Conservation (phyloP, 208 protist genomes). For the Trypanosoma caninum region DNA sequence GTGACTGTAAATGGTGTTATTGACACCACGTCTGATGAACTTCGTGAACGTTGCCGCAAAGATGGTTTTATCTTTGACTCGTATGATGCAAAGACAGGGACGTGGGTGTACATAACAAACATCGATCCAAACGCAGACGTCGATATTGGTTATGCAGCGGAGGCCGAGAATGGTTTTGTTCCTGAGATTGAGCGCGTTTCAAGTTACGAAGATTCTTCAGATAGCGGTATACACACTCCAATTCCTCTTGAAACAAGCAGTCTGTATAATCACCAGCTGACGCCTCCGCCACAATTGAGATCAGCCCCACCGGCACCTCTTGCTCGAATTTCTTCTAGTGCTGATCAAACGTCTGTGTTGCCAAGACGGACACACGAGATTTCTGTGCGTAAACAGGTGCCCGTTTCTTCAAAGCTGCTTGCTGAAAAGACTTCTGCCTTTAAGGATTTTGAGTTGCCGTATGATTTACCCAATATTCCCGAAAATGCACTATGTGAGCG, state of each 20-base stretch:
- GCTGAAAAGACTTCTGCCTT: background rate
- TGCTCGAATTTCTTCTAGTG: background rate
- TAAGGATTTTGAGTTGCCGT: constrained; percentile 59
- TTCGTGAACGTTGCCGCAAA: constrained; percentile 25
- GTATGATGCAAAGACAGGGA: constrained; percentile 26
- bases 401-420: background rate
- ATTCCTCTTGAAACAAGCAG: background rate
- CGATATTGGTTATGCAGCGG: background rate
- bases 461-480: constrained; percentile 48
- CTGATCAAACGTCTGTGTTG: constrained; percentile 7
- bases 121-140: constrained; percentile 3
- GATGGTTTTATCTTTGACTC: constrained; percentile 39
- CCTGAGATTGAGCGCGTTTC: constrained; percentile 20
- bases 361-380: constrained; percentile 14
- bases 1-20: constrained; percentile 62
- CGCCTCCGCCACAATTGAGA: background rate
- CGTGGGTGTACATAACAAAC: constrained; percentile 41
- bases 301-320: constrained; percentile 4
- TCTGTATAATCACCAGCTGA: background rate
- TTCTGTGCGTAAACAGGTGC: constrained; percentile 8
- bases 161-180: constrained; percentile 1
- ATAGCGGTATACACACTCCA: constrained; percentile 9
- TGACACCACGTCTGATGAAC: constrained; percentile 32
- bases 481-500: constrained; percentile 12
- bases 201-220: constrained; percentile 8